phyloP scores from a whole-genome alignment of 1,139 yeast species.

The Eremothecium coryli region DNA sequence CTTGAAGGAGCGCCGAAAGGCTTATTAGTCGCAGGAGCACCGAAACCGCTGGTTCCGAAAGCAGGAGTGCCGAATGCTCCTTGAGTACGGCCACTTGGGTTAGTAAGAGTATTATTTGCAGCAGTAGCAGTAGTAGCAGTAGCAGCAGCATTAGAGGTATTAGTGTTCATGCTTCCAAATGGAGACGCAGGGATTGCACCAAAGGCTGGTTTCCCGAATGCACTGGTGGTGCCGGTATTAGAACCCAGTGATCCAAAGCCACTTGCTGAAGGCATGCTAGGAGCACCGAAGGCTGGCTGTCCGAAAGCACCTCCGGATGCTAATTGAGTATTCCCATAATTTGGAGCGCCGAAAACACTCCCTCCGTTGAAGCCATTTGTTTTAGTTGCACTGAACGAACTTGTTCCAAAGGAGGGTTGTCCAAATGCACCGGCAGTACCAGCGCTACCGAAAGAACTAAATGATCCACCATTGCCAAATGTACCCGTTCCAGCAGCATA shows the following conservation, averaged over 20 bases:
- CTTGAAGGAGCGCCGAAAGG: background rate
- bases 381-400: background rate
- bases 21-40: conserved; percentile 5
- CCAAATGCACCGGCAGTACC: conserved; percentile 15
- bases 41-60: conserved; percentile 12
- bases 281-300: conserved; percentile 21
- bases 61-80: conserved; percentile 18
- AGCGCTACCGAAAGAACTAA: background rate
- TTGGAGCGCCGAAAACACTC: conserved; percentile 5
- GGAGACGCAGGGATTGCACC: conserved; percentile 9
- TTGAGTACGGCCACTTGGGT: no score
- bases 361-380: background rate
- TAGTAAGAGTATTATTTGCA: no score
- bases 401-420: conserved; percentile 7
- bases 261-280: conserved; percentile 1
- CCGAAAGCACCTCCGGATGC: conserved; percentile 18
- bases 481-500: conserved; percentile 7
- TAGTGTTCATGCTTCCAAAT: conserved; percentile 6
- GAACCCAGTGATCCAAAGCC: conserved; percentile 6
- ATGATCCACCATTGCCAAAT: conserved; percentile 4
- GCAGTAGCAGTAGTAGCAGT: no score
- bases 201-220: conserved; percentile 22
- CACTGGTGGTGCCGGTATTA: conserved; percentile 15
- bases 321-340: conserved; percentile 21
- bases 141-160: no score